Conservation (phyloP, 2,329 filamentous ascomycete species). For the Fusarium aywerte region DNA sequence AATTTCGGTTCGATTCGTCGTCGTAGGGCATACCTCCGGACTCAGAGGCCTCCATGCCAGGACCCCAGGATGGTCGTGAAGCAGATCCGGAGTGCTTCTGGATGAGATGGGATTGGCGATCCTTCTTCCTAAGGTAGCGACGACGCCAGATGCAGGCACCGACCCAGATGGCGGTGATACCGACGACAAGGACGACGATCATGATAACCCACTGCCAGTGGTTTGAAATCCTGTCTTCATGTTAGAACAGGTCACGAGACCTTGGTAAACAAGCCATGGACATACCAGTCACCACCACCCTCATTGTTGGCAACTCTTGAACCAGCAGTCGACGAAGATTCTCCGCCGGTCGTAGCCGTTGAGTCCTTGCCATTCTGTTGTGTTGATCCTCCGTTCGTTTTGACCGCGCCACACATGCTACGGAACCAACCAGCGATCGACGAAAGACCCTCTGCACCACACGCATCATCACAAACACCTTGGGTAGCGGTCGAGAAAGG, state of each 20-base stretch:
- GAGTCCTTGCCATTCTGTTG: conserved; percentile 13
- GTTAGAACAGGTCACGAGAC: conserved; percentile 3
- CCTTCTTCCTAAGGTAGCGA: conserved; percentile 76
- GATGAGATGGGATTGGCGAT: conserved; percentile 57
- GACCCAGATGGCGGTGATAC: conserved; percentile 73
- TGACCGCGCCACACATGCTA: conserved; percentile 65
- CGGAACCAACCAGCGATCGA: conserved; percentile 78
- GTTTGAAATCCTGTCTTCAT: conserved; percentile 65
- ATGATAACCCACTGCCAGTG: conserved; percentile 88
- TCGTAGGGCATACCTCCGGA: conserved; percentile 46
- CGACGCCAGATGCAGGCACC: conserved; percentile 77
- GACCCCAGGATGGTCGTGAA: conserved; percentile 52
- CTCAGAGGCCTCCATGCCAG: conserved; percentile 43
- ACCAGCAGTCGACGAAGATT: conserved; percentile 14
- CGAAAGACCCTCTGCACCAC: conserved; percentile 58
- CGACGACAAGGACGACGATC: conserved; percentile 78
- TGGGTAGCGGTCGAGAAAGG: conserved; percentile 66
- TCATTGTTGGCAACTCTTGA: conserved; percentile 37
- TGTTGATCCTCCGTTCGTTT: conserved; percentile 24
- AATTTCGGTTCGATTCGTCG: conserved; percentile 44
- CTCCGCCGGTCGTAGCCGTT: conserved; percentile 30
- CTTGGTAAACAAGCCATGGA: not conserved
- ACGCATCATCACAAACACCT: conserved; percentile 71
- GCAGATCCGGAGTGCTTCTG: conserved; percentile 56
- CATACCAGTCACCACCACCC: conserved; percentile 61